These are phyloP conservation scores for Lagenaria siceraria DNA, from an alignment of 306 rosid species.

Conservation along the genomic window DNA sequence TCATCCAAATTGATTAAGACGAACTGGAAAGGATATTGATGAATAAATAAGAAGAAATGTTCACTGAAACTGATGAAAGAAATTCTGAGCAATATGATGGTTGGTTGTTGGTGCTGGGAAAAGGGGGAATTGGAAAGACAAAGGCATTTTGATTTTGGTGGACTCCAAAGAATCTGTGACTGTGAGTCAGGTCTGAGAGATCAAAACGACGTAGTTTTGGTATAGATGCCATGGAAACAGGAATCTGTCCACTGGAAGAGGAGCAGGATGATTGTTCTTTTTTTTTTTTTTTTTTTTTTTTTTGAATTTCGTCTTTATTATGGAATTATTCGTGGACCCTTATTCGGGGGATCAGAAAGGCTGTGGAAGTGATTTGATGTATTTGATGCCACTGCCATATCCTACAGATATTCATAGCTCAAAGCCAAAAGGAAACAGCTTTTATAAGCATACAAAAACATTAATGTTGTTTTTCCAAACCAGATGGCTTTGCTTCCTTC, in stretches of 20 bases:
- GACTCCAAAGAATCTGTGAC: neutral
- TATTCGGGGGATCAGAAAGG: constrained; percentile 5
- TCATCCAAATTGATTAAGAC: constrained; percentile 4
- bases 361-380: constrained; percentile 6
- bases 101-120: constrained; percentile 9
- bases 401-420: neutral
- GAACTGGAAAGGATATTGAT: neutral
- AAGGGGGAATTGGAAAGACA: neutral
- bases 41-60: neutral
- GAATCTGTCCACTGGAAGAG: constrained; percentile 6
- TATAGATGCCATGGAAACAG: neutral
- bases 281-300: neutral
- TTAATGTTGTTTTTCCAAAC: neutral
- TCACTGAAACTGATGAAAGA: constrained; percentile 1
- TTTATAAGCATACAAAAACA: neutral
- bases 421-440: neutral
- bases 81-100: neutral
- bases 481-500: neutral
- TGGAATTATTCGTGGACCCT: constrained; percentile 7
- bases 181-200: neutral
- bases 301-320: neutral
- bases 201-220: constrained; percentile 4
- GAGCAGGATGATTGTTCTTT: constrained; percentile 4
- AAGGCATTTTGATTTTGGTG: neutral
- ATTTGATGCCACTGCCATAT: constrained; percentile 3